These are phyloP conservation scores for Eleusine indica DNA, from an alignment of 176 grass and related monocot species.

Conservation along the genomic window DNA sequence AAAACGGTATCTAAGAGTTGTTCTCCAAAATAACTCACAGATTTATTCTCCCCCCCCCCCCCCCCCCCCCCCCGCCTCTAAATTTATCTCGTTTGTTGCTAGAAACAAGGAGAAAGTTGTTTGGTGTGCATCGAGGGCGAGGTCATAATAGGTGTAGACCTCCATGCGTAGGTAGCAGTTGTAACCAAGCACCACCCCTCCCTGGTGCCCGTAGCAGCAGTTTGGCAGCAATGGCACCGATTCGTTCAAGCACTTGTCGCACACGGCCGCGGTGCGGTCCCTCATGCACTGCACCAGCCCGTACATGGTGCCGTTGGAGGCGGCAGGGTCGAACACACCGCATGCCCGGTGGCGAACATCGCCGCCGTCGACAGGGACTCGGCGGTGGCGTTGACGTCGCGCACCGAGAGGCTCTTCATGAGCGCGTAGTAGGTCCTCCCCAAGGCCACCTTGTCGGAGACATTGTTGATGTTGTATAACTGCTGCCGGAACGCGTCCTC, in stretches of 20 bases:
- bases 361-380: neutral
- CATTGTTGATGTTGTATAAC: neutral
- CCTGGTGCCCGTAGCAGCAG: neutral
- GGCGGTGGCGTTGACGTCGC: neutral
- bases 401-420: neutral
- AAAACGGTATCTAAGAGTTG: too few relatives aligned
- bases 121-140: constrained; percentile 6
- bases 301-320: neutral
- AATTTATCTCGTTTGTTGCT: too few relatives aligned
- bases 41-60: too few relatives aligned
- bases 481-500: neutral
- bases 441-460: neutral
- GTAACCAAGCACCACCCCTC: neutral
- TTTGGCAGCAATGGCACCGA: neutral
- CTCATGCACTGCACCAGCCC: neutral
- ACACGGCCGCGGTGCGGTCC: neutral
- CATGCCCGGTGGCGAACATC: neutral
- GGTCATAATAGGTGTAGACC: constrained; percentile 43
- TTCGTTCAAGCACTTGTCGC: neutral
- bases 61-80: too few relatives aligned
- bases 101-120: too few relatives aligned
- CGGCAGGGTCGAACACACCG: neutral
- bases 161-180: constrained; percentile 49
- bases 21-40: too few relatives aligned
- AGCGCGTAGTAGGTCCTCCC: neutral